Conservation (phyloP, 352 stramenopile genomes). For the Globisporangium lucens region DNA sequence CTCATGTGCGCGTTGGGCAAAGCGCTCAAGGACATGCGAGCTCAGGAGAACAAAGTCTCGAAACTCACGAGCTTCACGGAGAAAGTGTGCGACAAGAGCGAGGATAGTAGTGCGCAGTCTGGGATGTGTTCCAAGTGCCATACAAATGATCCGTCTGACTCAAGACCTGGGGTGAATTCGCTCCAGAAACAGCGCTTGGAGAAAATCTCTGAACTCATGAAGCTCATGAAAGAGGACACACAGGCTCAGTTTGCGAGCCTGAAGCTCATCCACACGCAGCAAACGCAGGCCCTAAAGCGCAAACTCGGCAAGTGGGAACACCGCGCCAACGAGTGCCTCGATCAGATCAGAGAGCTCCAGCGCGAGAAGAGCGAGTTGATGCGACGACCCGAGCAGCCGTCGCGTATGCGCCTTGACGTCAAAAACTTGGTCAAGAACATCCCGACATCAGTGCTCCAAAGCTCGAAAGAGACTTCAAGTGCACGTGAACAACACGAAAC, state of each 20-base stretch:
- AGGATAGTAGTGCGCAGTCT: background rate
- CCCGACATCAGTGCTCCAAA: background rate
- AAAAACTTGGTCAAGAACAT: background rate
- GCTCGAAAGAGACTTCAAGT: background rate
- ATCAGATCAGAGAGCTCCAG: constrained; percentile 23
- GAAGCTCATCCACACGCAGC: constrained; percentile 17
- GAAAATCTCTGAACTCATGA: constrained; percentile 23
- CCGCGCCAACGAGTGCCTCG: constrained; percentile 22
- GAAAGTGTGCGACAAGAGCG: background rate
- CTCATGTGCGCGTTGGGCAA: constrained; percentile 49
- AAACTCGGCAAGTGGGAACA: constrained; percentile 21
- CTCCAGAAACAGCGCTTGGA: constrained; percentile 20
- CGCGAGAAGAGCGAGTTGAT: constrained; percentile 17
- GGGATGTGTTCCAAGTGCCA: background rate
- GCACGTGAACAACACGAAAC: background rate
- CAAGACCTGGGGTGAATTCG: background rate
- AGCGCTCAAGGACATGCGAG: constrained; percentile 48
- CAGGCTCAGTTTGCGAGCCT: constrained; percentile 25
- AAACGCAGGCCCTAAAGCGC: constrained; percentile 20
- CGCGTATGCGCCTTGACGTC: background rate
- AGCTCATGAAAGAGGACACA: constrained; percentile 26
- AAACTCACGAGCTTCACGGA: constrained; percentile 10
- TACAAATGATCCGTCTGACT: background rate
- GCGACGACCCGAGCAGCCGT: constrained; percentile 7
- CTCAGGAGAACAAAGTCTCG: constrained; percentile 11